Percentiles rank a stretch among this genome's conserved stretches.
These are phyloP conservation scores for Cutaneotrichosporon mucoides DNA, from an alignment of 1,284 basidiomycete genomes.

Conservation along the genomic window DNA sequence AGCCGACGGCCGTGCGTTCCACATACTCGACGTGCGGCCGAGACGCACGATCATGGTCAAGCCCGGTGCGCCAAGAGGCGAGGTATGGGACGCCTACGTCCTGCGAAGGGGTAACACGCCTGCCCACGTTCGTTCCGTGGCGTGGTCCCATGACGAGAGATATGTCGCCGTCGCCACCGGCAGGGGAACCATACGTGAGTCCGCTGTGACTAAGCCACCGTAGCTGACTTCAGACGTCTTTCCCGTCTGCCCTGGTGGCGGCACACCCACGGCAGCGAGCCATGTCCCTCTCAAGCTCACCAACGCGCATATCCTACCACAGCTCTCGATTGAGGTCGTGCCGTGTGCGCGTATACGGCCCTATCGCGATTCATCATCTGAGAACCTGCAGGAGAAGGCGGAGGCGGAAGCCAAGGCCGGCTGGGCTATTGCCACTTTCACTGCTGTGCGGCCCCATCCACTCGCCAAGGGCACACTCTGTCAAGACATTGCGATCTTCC, in stretches of 20 bases:
- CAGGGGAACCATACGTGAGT: conserved; percentile 51
- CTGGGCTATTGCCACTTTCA: conserved; percentile 19
- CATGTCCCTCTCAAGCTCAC: conserved; percentile 60
- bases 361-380: background rate
- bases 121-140: conserved; percentile 58
- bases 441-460: conserved; percentile 17
- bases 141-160: conserved; percentile 59
- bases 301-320: conserved; percentile 57
- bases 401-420: background rate
- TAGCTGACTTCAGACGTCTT: conserved; percentile 61
- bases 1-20: conserved; percentile 60
- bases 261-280: conserved; percentile 59
- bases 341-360: conserved; percentile 40
- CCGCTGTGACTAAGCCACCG: background rate
- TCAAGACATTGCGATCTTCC: conserved; percentile 36
- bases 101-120: conserved; percentile 67
- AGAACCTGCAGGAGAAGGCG: background rate
- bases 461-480: conserved; percentile 16
- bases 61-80: conserved; percentile 25
- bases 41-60: background rate
- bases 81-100: conserved; percentile 63
- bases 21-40: conserved; percentile 55
- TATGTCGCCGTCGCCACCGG: conserved; percentile 66
- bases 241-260: conserved; percentile 69
- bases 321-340: conserved; percentile 56